Base-by-base conservation (phyloP, 164 flowering plant species). In the Aristolochia contorta region DNA sequence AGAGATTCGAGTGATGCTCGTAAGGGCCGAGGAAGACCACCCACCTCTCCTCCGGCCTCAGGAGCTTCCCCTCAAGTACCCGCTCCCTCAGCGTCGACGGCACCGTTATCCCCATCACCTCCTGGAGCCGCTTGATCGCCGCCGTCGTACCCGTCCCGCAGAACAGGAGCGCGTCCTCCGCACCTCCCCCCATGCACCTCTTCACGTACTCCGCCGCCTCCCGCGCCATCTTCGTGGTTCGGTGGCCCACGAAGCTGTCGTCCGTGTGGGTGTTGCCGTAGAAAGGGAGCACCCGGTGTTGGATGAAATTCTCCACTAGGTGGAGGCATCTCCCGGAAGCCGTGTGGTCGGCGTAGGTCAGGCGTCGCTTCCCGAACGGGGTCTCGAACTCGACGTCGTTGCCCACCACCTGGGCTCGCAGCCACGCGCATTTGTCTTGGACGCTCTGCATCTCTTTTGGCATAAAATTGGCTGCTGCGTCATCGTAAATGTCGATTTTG, bases 1-100 rank as follows among this genome's bases (percentile, higher is more conserved):
- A 72, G 22, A 76, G 72, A 61, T 76, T 76, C 2, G 79, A 76
- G 68, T 76, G 77, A 57, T 76, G 79, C 58, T 76, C 77, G 46
- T 70, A 78, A 0, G 81, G 81, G 9, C 80, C 77, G 5, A 71
- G 72, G 30, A 74, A 74, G 18, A 74, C 75, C 21, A 69, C 68
- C 74, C 75, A 71, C n/a, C 71, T 63, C 41, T 71, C 75, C 25
- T 64, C 65, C 21, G 56, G 67, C 12, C 3, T 51, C 7, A 64
- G 56, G 30, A 6, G 15, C 2, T 51, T 14, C 1, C 64, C 14
- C n/a, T 2, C 2, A 2, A 27, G 30, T 27, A 67, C 57, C 64
- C 57, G 49, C 9, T 47, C 27, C 47, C 63, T 69, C 54, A 73
- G 18, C n/a, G 54, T 60, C 15, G 75, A 71, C 10, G 71, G 71